Evolutionary conservation across 2,329 filamentous ascomycete genomes (phyloP), one percentile per base, ranked within the genome.

Genomic region (Phialocephala sp.): DNA sequence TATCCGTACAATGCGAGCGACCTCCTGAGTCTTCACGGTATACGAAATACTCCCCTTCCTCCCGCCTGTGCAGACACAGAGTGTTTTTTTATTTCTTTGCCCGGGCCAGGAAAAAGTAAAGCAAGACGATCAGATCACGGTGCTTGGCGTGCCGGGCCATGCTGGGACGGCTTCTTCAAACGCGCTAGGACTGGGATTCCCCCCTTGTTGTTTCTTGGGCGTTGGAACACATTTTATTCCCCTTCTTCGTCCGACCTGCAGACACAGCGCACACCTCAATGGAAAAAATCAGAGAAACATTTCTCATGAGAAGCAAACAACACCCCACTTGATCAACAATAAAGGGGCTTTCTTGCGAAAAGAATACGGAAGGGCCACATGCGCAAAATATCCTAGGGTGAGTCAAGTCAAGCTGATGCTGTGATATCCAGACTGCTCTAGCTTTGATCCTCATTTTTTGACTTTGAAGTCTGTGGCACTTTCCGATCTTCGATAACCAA

Each of bases 111-210:
- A 57, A 67, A 65, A 70, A 67, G 63, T 41, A 66, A 62, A 45
- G 3, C 35, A 57, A 37, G 55, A 57, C 39, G 61, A 66, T 66
- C 67, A 69, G 63, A 66, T 60, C 67, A 64, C 59, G 24, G 59
- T 47, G 60, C 20, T 56, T 22, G 50, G 36, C 39, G 32, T 45
- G n/a, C 62, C 52, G 67, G 36, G 32, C 50, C 41, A n/a, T 65
- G 66, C 62, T 56, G 54, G 56, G 55, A 52, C 55, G 27, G 60
- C 66, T 65, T 57, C 65, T 64, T 69, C 66, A 70, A 70, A 70
- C 66, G 41, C 66, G 64, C 68, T 68, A 68, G 22, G 58, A 64
- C 68, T 62, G 58, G 65, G 61, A 59, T 57, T 57, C 24, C 18
- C 60, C 64, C 65, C 62, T 52, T 35, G 32, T n/a, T 47, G 54